phyloP scores from a whole-genome alignment of 306 rosid genomes.

The Pueraria montana region DNA sequence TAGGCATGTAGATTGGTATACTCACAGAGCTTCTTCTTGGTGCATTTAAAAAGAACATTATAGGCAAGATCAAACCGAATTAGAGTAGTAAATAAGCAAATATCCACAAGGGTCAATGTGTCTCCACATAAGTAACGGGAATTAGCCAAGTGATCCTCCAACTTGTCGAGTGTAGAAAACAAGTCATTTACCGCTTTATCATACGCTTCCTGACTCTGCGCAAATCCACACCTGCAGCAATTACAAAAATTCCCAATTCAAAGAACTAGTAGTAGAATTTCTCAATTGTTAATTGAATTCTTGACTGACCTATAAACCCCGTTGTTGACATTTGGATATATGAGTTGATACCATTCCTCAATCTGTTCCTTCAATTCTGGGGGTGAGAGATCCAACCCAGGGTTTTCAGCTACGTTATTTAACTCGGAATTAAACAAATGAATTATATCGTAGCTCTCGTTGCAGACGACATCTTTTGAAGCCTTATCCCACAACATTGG shows the following conservation, averaged over 20 bases:
- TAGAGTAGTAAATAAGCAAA: constrained; percentile 81
- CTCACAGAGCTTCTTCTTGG: constrained; percentile 83
- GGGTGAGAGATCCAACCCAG: constrained; percentile 78
- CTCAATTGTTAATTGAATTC: background rate
- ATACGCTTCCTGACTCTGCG: constrained; percentile 91
- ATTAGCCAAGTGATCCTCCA: constrained; percentile 68
- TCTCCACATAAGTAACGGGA: constrained; percentile 74
- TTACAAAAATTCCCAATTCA: background rate
- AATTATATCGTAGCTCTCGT: constrained; percentile 85
- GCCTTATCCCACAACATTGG: constrained; percentile 83
- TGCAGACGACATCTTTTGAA: constrained; percentile 71
- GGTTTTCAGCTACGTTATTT: constrained; percentile 67
- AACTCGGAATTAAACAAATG: constrained; percentile 76
- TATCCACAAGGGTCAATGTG: constrained; percentile 70
- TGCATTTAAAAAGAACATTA: constrained; percentile 83
- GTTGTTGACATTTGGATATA: constrained; percentile 86
- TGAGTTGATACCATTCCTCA: constrained; percentile 77
- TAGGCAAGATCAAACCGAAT: constrained; percentile 81
- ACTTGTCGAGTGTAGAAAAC: constrained; percentile 68
- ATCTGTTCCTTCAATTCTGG: constrained; percentile 67
- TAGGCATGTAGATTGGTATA: constrained; percentile 77
- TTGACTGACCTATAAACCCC: constrained; percentile 81
- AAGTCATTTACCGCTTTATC: constrained; percentile 72
- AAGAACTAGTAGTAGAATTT: background rate
- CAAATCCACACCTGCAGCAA: constrained; percentile 85